These are phyloP conservation scores for Aspergillus niger DNA, from an alignment of 2,329 filamentous ascomycete genomes.

Conservation along the genomic window DNA sequence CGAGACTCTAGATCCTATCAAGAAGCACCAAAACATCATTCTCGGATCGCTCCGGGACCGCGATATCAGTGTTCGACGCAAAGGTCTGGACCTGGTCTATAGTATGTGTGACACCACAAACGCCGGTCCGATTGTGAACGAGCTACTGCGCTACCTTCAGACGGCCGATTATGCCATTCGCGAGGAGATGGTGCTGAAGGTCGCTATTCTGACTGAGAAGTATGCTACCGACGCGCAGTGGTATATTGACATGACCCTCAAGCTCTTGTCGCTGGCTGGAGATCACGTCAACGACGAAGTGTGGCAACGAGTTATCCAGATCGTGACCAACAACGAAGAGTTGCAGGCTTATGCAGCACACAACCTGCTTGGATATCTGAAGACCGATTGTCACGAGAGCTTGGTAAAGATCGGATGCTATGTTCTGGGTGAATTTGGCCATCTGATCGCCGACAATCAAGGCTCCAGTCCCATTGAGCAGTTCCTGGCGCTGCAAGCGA, in stretches of 20 bases:
- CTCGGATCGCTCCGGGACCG: constrained; percentile 90
- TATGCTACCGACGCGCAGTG: constrained; percentile 98
- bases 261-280: constrained; percentile 92
- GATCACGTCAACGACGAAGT: constrained; percentile 99
- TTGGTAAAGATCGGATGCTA: constrained; percentile 97
- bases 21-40: constrained; percentile 96
- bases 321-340: constrained; percentile 98
- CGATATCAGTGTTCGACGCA: constrained; percentile 94
- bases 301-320: constrained; percentile 98
- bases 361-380: constrained; percentile 88
- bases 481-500: constrained; percentile 86
- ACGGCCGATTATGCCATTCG: constrained; percentile 97
- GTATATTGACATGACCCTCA: constrained; percentile 97
- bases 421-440: constrained; percentile 93
- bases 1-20: constrained; percentile 94
- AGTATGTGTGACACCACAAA: constrained; percentile 99
- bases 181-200: constrained; percentile 99
- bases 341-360: constrained; percentile 95
- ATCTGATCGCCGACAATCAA: constrained; percentile 88
- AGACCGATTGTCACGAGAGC: constrained; percentile 93
- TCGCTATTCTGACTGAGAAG: constrained; percentile 96
- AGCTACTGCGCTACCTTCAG: constrained; percentile 90
- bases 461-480: constrained; percentile 97
- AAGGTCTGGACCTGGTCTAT: constrained; percentile 93
- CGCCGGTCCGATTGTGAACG: constrained; percentile 86